These are phyloP conservation scores for Gossypium stocksii DNA, from an alignment of 345 rosid genomes.

Conservation along the genomic window DNA sequence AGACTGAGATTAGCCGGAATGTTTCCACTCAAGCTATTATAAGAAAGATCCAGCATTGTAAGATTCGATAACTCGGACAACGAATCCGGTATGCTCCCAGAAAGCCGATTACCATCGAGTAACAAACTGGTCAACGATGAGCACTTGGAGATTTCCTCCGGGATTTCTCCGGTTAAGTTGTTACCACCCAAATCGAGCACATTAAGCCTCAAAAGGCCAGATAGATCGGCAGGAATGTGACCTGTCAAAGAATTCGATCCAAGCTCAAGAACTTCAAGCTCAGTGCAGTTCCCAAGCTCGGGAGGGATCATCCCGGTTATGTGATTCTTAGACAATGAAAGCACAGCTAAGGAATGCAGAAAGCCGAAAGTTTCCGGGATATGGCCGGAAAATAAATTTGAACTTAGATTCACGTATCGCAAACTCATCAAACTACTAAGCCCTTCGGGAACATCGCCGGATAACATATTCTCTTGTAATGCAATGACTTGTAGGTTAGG, in stretches of 20 bases:
- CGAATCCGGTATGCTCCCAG: constrained; percentile 65
- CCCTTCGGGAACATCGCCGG: constrained; percentile 78
- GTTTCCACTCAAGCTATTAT: constrained; percentile 68
- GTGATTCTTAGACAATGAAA: constrained; percentile 65
- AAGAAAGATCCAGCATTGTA: constrained; percentile 60
- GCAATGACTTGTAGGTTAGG: constrained; percentile 85
- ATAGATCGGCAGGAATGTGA: constrained; percentile 64
- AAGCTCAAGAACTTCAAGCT: constrained; percentile 72
- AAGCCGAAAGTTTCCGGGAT: constrained; percentile 73
- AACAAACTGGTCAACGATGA: constrained; percentile 45
- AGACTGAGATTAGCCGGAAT: constrained; percentile 58
- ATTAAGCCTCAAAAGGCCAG: constrained; percentile 44
- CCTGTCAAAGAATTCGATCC: constrained; percentile 55
- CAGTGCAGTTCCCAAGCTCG: constrained; percentile 80
- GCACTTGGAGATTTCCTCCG: constrained; percentile 48
- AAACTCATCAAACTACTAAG: constrained; percentile 82
- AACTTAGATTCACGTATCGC: constrained; percentile 62
- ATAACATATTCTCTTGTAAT: constrained; percentile 69
- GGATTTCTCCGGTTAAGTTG: constrained; percentile 67
- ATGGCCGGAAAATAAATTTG: constrained; percentile 61
- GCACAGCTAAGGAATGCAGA: constrained; percentile 54
- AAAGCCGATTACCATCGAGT: constrained; percentile 57
- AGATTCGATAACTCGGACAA: constrained; percentile 56
- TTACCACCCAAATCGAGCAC: constrained; percentile 68
- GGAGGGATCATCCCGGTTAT: constrained; percentile 65